A percentile compares a stretch with the other conserved stretches of the same genome.
Conservation (phyloP, 75 land plant species). For the Isoetes taiwanensis region DNA sequence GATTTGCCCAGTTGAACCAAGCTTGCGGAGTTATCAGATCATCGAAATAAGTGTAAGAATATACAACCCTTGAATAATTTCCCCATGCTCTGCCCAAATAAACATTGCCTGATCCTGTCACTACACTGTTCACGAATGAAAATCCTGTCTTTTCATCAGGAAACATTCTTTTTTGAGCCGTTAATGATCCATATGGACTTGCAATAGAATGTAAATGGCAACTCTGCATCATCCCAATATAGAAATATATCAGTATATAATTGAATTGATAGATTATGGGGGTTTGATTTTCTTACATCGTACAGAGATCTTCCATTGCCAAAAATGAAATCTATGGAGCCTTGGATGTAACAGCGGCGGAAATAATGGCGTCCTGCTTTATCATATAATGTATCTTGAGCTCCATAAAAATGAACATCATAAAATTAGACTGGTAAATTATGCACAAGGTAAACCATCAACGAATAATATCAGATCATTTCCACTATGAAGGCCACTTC, state of each 20-base stretch:
- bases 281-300: no score
- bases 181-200: constrained; percentile 34
- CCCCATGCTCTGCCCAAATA: constrained; percentile 65
- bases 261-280: no score
- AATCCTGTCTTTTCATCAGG: constrained; percentile 43
- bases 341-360: constrained; percentile 46
- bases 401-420: constrained; percentile 8
- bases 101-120: constrained; percentile 40
- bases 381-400: constrained; percentile 50
- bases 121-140: constrained; percentile 37
- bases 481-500: no score
- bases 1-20: constrained; percentile 31
- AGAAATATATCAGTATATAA: no score
- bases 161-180: constrained; percentile 41
- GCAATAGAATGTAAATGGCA: constrained; percentile 43
- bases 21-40: constrained; percentile 24
- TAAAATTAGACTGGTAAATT: no score
- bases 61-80: constrained; percentile 32
- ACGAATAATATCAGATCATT: no score
- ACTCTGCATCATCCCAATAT: no score
- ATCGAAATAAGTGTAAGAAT: constrained; percentile 26
- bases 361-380: constrained; percentile 46
- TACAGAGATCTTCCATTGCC: constrained; percentile 44
- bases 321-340: constrained; percentile 55
- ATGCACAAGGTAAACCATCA: no score